Evolutionary conservation across 176 grass and related monocot genomes (phyloP).

Genomic region (Cenchrus americanus): DNA sequence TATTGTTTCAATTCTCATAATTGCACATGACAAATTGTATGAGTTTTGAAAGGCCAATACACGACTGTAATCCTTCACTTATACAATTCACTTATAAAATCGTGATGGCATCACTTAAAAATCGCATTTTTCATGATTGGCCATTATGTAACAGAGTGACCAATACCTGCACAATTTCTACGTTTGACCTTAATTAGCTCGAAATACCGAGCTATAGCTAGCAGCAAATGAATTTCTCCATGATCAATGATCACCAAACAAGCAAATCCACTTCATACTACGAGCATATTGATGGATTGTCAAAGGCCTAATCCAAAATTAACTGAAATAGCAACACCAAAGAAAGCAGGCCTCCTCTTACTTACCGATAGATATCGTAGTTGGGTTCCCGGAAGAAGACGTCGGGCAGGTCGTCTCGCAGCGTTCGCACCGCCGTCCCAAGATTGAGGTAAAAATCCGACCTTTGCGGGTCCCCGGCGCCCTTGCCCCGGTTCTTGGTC

Average conservation of each 20-base stretch:
- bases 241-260: not conserved
- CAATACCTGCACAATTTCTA: constrained; percentile 14
- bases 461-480: constrained; percentile 53
- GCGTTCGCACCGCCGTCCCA: constrained; percentile 81
- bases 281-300: not conserved
- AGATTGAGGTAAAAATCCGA: constrained; percentile 97
- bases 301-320: not conserved
- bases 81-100: constrained; percentile 28
- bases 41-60: constrained; percentile 1
- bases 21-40: constrained; percentile 13
- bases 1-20: not conserved
- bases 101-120: not conserved
- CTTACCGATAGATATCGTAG: constrained; percentile 93
- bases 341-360: not conserved
- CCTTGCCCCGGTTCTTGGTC: constrained; percentile 34
- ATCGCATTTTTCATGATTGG: not conserved
- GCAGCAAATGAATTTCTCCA: not conserved
- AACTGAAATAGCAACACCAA: not conserved
- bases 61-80: constrained; percentile 11
- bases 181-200: not conserved
- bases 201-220: constrained; percentile 14
- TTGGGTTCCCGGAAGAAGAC: constrained; percentile 80
- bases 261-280: not conserved
- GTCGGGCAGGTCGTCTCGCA: constrained; percentile 84
- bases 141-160: constrained; percentile 1